Conservation (phyloP, 2,329 filamentous ascomycete species). For the Chlorencoelia australis region DNA sequence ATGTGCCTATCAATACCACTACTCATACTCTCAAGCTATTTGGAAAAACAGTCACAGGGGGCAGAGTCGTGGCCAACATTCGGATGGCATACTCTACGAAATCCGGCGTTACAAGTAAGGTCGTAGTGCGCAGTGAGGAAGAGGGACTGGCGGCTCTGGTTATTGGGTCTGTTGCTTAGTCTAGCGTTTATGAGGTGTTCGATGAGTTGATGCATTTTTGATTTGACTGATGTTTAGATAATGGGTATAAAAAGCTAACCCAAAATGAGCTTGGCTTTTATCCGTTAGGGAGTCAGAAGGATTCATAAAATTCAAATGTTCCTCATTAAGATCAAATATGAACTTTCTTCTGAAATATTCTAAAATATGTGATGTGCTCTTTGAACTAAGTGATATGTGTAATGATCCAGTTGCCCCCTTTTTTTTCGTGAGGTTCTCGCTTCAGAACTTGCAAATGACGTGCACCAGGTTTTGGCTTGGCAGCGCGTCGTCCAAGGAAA, state of each 20-base stretch:
- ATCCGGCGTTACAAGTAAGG: conserved; percentile 91
- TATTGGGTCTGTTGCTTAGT: conserved; percentile 63
- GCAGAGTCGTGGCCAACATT: conserved; percentile 76
- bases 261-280: conserved; percentile 6
- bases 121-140: conserved; percentile 85
- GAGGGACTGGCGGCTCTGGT: conserved; percentile 79
- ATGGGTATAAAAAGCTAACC: conserved; percentile 14
- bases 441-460: too few species aligned
- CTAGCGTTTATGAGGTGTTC: conserved; percentile 21
- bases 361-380: too few species aligned
- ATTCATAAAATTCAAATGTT: conserved; percentile 7
- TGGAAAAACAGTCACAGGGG: conserved; percentile 87
- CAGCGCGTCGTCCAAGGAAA: conserved; percentile 7
- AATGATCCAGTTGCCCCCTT: too few species aligned
- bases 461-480: conserved; percentile 10
- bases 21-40: conserved; percentile 94
- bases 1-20: conserved; percentile 76
- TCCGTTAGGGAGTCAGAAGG: conserved; percentile 9
- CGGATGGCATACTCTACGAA: conserved; percentile 92
- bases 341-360: too few species aligned
- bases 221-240: conserved; percentile 22
- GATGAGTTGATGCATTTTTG: conserved; percentile 16
- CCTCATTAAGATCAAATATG: neutral
- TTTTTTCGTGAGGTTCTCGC: too few species aligned
- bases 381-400: too few species aligned